Base-by-base conservation (phyloP, 2,329 filamentous ascomycete species). In the Hyphodiscus sp. region DNA sequence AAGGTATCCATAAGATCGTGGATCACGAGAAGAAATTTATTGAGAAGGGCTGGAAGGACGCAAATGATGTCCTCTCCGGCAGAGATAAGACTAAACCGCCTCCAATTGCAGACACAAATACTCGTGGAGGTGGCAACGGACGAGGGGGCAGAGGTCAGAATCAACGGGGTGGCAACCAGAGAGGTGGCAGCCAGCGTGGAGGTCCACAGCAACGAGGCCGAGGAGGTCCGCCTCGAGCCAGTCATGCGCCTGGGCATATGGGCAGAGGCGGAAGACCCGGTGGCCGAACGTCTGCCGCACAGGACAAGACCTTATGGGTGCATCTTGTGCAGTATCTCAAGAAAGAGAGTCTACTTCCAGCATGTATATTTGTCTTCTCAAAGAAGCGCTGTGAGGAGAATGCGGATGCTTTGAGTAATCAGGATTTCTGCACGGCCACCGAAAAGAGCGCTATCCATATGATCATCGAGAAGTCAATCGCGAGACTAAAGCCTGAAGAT, bases 381-480 rank as follows among this genome's bases (percentile, higher is more conserved):
- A 99, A 97, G 74, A 96, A 94, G 71, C 80, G 94, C 50, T 97
- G 94, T 65, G 94, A 99, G 70, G 91, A 97, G 67, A 99, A 97
- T 68, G 94, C 94, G 0, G 90, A 96, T 68, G 92, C 94, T 0
- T 76, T 99, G 20, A 92, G 89, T 57, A 97, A 96, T 66, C 86
- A 96, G 61, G 94, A 99, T 67, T 97, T 95, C 66, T 95, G 88
- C 68, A 96, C 87, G 6, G 90, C 91, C 0, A 80, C 85, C 2
- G 94, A 99, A 73, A 97, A 96, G 78, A 99, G 94, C 63, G 86
- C 89, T 45, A 95, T 95, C 54, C 92, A 99, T 68, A 96, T 97
- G 88, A 92, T 91, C 38, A 91, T 99, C 61, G 91, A 97, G 69
- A 95, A 90, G 69, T 97, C 94, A 0, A 82, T 99, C 54, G 91